Percentiles rank a stretch among this genome's conserved stretches.
Evolutionary conservation across 805 yeast genomes (phyloP).

Genomic region (Candida ponderosae): DNA sequence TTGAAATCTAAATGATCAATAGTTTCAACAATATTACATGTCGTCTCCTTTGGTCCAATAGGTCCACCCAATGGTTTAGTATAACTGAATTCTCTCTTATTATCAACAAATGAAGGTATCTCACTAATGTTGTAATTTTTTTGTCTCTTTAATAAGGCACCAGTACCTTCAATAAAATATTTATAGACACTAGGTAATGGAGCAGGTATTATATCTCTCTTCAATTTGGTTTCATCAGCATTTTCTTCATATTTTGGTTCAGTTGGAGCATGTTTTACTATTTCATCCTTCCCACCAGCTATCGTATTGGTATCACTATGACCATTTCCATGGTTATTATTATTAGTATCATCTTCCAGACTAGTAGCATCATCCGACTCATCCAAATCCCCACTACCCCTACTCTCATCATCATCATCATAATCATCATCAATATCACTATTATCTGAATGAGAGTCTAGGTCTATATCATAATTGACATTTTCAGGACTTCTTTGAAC

Average conservation of each 20-base stretch:
- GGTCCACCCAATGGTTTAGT: conserved; percentile 58
- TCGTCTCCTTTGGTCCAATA: conserved; percentile 73
- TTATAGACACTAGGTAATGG: conserved; percentile 58
- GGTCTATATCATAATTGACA: conserved; percentile 6
- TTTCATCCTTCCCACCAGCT: conserved; percentile 22
- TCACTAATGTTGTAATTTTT: conserved; percentile 55
- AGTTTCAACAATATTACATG: conserved; percentile 54
- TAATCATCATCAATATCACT: conserved; percentile 24
- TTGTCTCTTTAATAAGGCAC: conserved; percentile 40
- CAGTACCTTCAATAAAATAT: conserved; percentile 53
- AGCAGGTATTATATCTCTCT: conserved; percentile 45
- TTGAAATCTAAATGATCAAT: conserved; percentile 45
- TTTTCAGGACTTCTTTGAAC: conserved; percentile 18
- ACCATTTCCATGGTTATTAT: conserved; percentile 1
- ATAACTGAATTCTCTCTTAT: conserved; percentile 45
- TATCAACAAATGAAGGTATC: conserved; percentile 30
- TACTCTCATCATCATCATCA: conserved; percentile 16
- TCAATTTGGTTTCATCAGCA: conserved; percentile 45
- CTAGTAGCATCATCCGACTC: conserved; percentile 15
- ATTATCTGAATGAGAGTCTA: conserved; percentile 11
- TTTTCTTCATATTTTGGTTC: conserved; percentile 32
- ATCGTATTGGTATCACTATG: conserved; percentile 4
- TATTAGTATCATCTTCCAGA: neutral
- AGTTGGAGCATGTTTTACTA: conserved; percentile 43
- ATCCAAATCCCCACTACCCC: conserved; percentile 13